Base-by-base conservation (phyloP, 331 rosid species). In the Malus hybrid region DNA sequence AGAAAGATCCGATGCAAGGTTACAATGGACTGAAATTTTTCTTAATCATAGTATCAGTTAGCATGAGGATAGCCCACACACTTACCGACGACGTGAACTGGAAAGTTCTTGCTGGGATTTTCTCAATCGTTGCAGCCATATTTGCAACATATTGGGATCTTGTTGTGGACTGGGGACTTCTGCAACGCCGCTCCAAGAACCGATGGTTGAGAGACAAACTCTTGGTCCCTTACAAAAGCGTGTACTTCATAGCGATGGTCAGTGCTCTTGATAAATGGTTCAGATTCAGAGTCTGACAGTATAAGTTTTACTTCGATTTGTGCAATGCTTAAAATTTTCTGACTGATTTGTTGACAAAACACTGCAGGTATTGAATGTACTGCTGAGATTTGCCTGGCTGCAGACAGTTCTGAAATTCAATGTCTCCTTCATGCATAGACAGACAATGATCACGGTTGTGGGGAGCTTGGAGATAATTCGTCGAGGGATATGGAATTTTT, bases 321-420 rank as follows among this genome's bases (percentile, higher is more conserved):
- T 57, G 13, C 28, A 50, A 50, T 32, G 33, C 33, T 54, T 54
- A 20, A 22, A 18, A 8, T 22, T 36, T 29, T 28, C 74, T 76
- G 27, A 75, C 60, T 3, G 8, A 56, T 15, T 69, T 54, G 3
- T 42, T 32, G 13, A 29, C 59, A 18, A 70, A 20, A 76, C n/a
- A 64, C 34, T 63, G 84, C 87, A 91, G 97, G 87, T 67, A 42
- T 61, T 88, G 72, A 88, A 91, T 73, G 84, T 88, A 34, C 39
- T 91, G 79, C 82, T 91, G 80, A 89, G 93, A 81, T 87, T 91
- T 85, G 87, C 95, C 7, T 89, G 95, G 95, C 50, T 87, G 76
- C 94, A 89, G 46, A 85, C 93, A 19, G 90, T 91, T 16, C 32
- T 85, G 75, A 48, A 67, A 14, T 83, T 87, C 74, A 1, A 85